A percentile compares a stretch with the other conserved stretches of the same genome.
These are phyloP conservation scores for Cylindrotheca fusiformis DNA, from an alignment of 108 stramenopile species.

Conservation along the genomic window DNA sequence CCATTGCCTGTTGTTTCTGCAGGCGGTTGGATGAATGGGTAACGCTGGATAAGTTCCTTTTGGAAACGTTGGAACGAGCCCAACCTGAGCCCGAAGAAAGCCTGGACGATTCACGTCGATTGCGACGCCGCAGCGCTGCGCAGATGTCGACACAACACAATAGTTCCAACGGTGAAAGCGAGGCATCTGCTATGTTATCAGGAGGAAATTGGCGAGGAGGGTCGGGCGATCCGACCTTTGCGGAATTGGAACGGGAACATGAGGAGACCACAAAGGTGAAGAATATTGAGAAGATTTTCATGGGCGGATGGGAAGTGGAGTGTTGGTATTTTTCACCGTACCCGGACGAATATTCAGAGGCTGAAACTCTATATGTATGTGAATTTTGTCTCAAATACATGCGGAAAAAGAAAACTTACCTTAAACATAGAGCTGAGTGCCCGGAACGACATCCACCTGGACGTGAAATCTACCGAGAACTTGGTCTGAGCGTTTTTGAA, in stretches of 20 bases:
- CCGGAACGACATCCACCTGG: conserved; percentile 87
- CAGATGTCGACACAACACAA: background rate
- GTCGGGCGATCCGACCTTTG: conserved; percentile 59
- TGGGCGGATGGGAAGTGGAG: conserved; percentile 90
- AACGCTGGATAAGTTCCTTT: conserved; percentile 49
- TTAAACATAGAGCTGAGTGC: conserved; percentile 66
- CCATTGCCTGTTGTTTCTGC: conserved; percentile 7
- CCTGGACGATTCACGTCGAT: conserved; percentile 12
- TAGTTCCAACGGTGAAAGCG: background rate
- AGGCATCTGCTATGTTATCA: conserved; percentile 10
- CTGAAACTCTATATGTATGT: conserved; percentile 91
- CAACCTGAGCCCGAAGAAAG: conserved; percentile 1
- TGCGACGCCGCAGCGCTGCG: conserved; percentile 3
- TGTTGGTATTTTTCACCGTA: conserved; percentile 99
- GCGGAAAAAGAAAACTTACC: conserved; percentile 67
- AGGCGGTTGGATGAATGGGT: conserved; percentile 89
- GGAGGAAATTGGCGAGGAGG: conserved; percentile 77
- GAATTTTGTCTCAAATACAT: conserved; percentile 98
- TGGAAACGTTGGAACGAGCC: conserved; percentile 51
- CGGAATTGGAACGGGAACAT: conserved; percentile 90
- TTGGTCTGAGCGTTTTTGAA: conserved; percentile 69
- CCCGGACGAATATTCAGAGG: conserved; percentile 83
- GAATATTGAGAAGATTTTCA: conserved; percentile 93
- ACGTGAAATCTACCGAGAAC: conserved; percentile 91
- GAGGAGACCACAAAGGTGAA: conserved; percentile 99